These are phyloP conservation scores for Calcarisporium arbuscula DNA, from an alignment of 2,329 filamentous ascomycete genomes.

Conservation along the genomic window DNA sequence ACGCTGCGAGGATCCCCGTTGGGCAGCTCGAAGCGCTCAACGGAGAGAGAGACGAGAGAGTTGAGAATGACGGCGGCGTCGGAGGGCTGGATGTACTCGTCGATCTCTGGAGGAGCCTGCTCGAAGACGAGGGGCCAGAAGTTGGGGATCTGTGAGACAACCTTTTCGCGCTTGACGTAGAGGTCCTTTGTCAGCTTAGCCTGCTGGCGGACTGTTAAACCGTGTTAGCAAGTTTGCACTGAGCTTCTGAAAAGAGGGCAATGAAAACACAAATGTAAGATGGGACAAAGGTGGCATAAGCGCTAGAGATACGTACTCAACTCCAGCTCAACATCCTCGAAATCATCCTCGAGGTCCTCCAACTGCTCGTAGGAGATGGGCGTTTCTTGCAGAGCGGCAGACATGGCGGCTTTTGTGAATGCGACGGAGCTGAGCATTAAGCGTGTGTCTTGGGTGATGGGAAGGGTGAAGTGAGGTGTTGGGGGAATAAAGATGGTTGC, in stretches of 20 bases:
- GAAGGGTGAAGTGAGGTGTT: not conserved
- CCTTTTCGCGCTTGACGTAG: constrained; percentile 67
- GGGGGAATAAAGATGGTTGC: not conserved
- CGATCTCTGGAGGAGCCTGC: constrained; percentile 77
- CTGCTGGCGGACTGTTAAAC: constrained; percentile 61
- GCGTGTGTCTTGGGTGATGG: too few species aligned
- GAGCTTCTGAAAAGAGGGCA: not conserved
- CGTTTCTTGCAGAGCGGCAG: constrained; percentile 29
- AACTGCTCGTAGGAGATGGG: constrained; percentile 68
- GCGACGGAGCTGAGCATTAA: not conserved
- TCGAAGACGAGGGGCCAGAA: constrained; percentile 97
- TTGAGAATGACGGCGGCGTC: constrained; percentile 69
- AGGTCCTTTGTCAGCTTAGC: constrained; percentile 61
- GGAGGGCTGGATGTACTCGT: constrained; percentile 77
- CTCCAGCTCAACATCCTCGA: constrained; percentile 75
- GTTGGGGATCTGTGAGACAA: constrained; percentile 68
- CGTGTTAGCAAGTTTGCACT: not conserved
- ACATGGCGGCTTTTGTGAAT: constrained; percentile 28
- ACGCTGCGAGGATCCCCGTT: constrained; percentile 75
- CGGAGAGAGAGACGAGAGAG: constrained; percentile 60
- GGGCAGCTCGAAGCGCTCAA: constrained; percentile 76
- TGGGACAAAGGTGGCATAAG: not conserved
- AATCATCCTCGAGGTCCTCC: constrained; percentile 72
- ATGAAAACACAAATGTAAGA: constrained; percentile 1
- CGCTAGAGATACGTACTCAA: constrained; percentile 56